phyloP scores from a whole-genome alignment of 1,139 yeast genomes.

The Nakaseomyces uthaithaninus region DNA sequence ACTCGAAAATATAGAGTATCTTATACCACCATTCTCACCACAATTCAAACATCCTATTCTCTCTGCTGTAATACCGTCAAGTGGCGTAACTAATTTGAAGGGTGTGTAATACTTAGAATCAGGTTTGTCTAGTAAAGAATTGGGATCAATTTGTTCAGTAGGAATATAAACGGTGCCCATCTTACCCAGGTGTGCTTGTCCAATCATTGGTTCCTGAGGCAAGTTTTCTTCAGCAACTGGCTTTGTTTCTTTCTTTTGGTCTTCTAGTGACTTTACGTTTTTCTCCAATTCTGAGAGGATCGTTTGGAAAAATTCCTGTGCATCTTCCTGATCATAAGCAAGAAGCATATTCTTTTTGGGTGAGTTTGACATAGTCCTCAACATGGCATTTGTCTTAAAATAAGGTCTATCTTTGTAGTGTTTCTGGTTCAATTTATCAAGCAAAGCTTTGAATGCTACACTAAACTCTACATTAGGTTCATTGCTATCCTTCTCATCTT shows the following conservation, averaged over 20 bases:
- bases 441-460: constrained; percentile 41
- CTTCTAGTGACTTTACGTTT: constrained; percentile 36
- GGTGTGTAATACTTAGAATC: constrained; percentile 40
- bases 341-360: constrained; percentile 68
- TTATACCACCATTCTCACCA: constrained; percentile 88
- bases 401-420: constrained; percentile 47
- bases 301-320: constrained; percentile 86
- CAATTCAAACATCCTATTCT: constrained; percentile 82
- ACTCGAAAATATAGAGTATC: constrained; percentile 76
- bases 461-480: constrained; percentile 40
- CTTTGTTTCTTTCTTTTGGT: constrained; percentile 8
- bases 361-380: constrained; percentile 69
- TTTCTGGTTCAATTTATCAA: constrained; percentile 48
- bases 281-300: constrained; percentile 65
- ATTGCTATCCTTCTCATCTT: constrained; percentile 16
- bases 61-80: constrained; percentile 80
- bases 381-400: constrained; percentile 56
- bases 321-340: constrained; percentile 89
- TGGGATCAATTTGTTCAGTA: constrained; percentile 66
- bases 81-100: constrained; percentile 66
- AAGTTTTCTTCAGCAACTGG: constrained; percentile 29
- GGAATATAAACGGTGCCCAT: constrained; percentile 63
- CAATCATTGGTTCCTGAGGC: constrained; percentile 34
- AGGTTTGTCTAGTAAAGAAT: constrained; percentile 31
- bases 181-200: constrained; percentile 45